These are phyloP conservation scores for Bryum argenteum DNA, from an alignment of 225 moss, liverwort and hornwort genomes.

Conservation along the genomic window DNA sequence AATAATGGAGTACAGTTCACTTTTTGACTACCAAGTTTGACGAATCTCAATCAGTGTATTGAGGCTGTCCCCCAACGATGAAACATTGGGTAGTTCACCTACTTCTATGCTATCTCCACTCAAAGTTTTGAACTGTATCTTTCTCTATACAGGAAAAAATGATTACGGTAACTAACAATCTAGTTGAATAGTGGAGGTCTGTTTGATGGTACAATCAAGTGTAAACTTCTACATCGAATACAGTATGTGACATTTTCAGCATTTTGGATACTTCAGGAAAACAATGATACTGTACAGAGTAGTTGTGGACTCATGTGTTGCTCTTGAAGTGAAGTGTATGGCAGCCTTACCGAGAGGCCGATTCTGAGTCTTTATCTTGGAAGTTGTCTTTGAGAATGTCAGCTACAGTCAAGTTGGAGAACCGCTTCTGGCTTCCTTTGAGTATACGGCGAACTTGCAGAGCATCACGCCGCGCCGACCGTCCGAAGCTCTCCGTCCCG, in stretches of 20 bases:
- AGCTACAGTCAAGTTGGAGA: slow-evolving; percentile 38
- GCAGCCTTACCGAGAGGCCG: background rate
- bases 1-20: background rate
- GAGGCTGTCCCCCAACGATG: background rate
- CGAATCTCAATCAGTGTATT: too few species aligned
- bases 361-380: background rate
- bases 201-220: slow-evolving; percentile 2
- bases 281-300: background rate
- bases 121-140: background rate
- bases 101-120: background rate
- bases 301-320: background rate
- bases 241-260: background rate
- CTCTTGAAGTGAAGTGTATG: background rate
- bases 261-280: background rate
- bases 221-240: background rate
- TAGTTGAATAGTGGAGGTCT: background rate
- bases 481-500: slow-evolving; percentile 40
- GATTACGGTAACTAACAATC: background rate
- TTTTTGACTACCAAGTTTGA: background rate
- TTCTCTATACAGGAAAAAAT: background rate
- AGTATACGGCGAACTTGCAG: slow-evolving; percentile 50
- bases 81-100: background rate
- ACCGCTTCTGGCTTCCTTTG: slow-evolving; percentile 46
- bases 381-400: slow-evolving; percentile 56
- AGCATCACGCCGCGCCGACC: slow-evolving; percentile 45